Conservation (phyloP, 2,329 filamentous ascomycete genomes). For the Aspergillus jensenii region DNA sequence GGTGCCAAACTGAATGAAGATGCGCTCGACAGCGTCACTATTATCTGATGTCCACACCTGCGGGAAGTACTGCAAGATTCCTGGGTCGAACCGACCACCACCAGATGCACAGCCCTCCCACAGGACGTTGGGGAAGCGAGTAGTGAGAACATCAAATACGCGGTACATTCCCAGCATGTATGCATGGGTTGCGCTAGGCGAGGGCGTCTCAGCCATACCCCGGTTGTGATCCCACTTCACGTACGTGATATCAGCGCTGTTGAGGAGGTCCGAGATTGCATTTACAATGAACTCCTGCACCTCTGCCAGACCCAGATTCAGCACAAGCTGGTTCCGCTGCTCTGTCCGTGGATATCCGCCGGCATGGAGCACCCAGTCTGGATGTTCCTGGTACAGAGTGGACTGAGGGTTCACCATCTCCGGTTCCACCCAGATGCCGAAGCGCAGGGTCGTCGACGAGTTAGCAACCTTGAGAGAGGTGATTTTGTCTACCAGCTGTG, state of each 20-base stretch:
- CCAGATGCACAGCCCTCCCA: slow-evolving; percentile 68
- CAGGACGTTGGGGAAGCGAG: slow-evolving; percentile 60
- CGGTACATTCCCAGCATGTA: slow-evolving; percentile 66
- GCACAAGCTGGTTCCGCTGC: slow-evolving; percentile 59
- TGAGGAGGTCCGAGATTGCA: slow-evolving; percentile 55
- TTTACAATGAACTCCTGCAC: slow-evolving; percentile 64
- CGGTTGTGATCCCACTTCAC: slow-evolving; percentile 71
- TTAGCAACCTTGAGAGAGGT: slow-evolving; percentile 49
- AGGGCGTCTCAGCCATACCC: slow-evolving; percentile 60
- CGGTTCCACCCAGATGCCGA: slow-evolving; percentile 67
- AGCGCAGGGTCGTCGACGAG: slow-evolving; percentile 47
- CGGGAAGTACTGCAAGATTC: slow-evolving; percentile 63
- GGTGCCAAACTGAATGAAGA: slow-evolving; percentile 64
- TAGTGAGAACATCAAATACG: slow-evolving; percentile 61
- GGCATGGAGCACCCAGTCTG: slow-evolving; percentile 63
- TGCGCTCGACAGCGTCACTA: slow-evolving; percentile 61
- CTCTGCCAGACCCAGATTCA: slow-evolving; percentile 61
- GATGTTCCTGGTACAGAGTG: slow-evolving; percentile 60
- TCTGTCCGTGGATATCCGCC: slow-evolving; percentile 57
- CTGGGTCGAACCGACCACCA: slow-evolving; percentile 64
- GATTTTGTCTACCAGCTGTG: slow-evolving; percentile 52
- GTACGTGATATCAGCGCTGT: slow-evolving; percentile 56
- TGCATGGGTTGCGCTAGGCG: slow-evolving; percentile 54
- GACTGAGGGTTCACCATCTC: slow-evolving; percentile 68
- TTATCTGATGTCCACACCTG: slow-evolving; percentile 67